Evolutionary conservation across 306 rosid genomes (phyloP).

Genomic region (Sophora flavescens): DNA sequence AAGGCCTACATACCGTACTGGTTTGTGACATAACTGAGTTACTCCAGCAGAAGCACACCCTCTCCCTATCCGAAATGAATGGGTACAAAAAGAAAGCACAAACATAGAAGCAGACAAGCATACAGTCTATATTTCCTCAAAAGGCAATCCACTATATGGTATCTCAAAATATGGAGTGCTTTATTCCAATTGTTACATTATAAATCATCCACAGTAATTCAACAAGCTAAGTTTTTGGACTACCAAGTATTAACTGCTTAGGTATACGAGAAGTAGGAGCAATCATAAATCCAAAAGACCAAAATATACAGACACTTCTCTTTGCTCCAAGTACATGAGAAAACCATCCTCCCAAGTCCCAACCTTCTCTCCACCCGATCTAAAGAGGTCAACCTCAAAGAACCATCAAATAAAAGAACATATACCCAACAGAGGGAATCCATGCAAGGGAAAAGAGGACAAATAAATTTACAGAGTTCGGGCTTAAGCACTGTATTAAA

Average conservation of each 20-base stretch:
- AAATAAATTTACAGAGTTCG: background rate
- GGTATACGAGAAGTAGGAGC: background rate
- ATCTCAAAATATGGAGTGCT: constrained; percentile 37
- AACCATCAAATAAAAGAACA: constrained; percentile 6
- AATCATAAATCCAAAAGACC: constrained; percentile 29
- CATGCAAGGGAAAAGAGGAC: background rate
- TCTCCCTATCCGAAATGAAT: constrained; percentile 86
- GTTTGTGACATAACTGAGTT: constrained; percentile 81
- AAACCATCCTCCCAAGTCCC: constrained; percentile 30
- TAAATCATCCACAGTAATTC: constrained; percentile 28
- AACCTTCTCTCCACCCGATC: constrained; percentile 5
- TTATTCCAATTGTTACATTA: constrained; percentile 30
- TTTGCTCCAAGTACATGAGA: background rate
- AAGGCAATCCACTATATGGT: constrained; percentile 49
- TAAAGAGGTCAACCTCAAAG: constrained; percentile 14
- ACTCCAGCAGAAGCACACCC: constrained; percentile 99
- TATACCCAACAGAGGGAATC: background rate
- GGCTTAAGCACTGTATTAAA: constrained; percentile 1
- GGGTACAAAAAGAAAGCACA: constrained; percentile 74
- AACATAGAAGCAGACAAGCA: constrained; percentile 63
- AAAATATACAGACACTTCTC: constrained; percentile 19
- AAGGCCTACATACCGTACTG: constrained; percentile 97
- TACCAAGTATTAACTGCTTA: background rate
- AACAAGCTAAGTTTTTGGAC: constrained; percentile 29
- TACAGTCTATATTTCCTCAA: constrained; percentile 53